Evolutionary conservation across 208 protist species (phyloP).

Genomic region (Trypanosoma caninum): DNA sequence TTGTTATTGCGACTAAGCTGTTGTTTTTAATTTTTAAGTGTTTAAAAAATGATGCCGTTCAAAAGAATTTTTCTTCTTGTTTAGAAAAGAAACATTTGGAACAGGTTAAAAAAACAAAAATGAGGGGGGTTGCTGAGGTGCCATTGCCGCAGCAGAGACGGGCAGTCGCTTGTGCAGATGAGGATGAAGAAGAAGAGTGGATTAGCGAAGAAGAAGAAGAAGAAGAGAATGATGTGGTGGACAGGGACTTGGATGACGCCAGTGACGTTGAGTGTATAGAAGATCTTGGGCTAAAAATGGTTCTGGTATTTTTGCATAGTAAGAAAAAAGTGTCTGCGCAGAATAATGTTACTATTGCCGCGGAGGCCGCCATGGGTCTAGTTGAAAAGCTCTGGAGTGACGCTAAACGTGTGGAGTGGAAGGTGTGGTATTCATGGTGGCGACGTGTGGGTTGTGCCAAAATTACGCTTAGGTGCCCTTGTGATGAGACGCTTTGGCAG

Average conservation of each 20-base stretch:
- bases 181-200: slow-evolving; percentile 15
- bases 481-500: slow-evolving; percentile 22
- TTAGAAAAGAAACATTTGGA: not conserved
- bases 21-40: too few species aligned
- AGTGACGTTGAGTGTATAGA: slow-evolving; percentile 53
- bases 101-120: slow-evolving; percentile 3
- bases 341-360: slow-evolving; percentile 36
- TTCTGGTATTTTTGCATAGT: slow-evolving; percentile 57
- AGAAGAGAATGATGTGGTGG: slow-evolving; percentile 27
- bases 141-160: not conserved
- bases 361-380: slow-evolving; percentile 39
- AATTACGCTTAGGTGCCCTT: slow-evolving; percentile 52
- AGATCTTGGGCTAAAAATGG: slow-evolving; percentile 61
- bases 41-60: too few species aligned
- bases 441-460: slow-evolving; percentile 63
- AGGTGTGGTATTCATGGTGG: slow-evolving; percentile 65
- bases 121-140: not conserved
- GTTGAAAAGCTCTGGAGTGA: slow-evolving; percentile 28
- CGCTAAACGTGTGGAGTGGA: slow-evolving; percentile 29
- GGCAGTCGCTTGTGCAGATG: not conserved
- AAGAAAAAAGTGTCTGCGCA: slow-evolving; percentile 38
- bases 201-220: slow-evolving; percentile 20
- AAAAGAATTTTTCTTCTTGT: not conserved
- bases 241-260: slow-evolving; percentile 18
- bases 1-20: too few species aligned